Conservation (phyloP, 2,329 filamentous ascomycete genomes). For the Elsinoe fawcettii region DNA sequence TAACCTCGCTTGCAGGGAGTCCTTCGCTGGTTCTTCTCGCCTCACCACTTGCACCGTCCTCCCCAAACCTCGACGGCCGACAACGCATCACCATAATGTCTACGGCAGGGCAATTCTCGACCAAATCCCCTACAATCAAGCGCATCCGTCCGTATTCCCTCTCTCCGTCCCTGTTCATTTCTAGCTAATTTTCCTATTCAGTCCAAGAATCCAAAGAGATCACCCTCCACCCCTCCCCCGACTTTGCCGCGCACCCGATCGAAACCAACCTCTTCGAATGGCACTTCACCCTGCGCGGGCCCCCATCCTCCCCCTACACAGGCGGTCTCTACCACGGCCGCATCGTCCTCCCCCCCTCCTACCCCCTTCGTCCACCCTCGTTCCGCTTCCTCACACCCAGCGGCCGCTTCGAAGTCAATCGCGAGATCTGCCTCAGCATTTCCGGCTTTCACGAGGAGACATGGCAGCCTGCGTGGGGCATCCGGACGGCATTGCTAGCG, state of each 20-base stretch:
- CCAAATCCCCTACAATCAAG: slow-evolving; percentile 75
- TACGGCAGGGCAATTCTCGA: slow-evolving; percentile 44
- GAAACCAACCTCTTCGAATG: slow-evolving; percentile 93
- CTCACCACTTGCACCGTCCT: not conserved
- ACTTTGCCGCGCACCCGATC: slow-evolving; percentile 77
- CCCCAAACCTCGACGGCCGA: not conserved
- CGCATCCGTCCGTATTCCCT: slow-evolving; percentile 58
- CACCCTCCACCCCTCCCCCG: slow-evolving; percentile 66
- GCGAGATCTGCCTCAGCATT: slow-evolving; percentile 93
- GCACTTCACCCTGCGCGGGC: slow-evolving; percentile 95
- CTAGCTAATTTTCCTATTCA: slow-evolving; percentile 32
- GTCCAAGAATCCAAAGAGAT: slow-evolving; percentile 90
- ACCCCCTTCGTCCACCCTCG: slow-evolving; percentile 85
- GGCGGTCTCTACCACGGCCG: slow-evolving; percentile 89
- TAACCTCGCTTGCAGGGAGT: not conserved
- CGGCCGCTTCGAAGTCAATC: slow-evolving; percentile 89
- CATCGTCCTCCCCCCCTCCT: slow-evolving; percentile 80
- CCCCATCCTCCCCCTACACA: slow-evolving; percentile 70
- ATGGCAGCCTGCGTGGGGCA: slow-evolving; percentile 97
- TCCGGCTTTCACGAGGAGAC: slow-evolving; percentile 94
- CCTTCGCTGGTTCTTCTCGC: not conserved
- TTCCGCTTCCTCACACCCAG: slow-evolving; percentile 92
- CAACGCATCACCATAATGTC: not conserved
- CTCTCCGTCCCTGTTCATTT: slow-evolving; percentile 15
- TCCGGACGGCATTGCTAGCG: slow-evolving; percentile 74